These are phyloP conservation scores for Phytophthora pisi DNA, from an alignment of 352 stramenopile genomes.

Conservation along the genomic window DNA sequence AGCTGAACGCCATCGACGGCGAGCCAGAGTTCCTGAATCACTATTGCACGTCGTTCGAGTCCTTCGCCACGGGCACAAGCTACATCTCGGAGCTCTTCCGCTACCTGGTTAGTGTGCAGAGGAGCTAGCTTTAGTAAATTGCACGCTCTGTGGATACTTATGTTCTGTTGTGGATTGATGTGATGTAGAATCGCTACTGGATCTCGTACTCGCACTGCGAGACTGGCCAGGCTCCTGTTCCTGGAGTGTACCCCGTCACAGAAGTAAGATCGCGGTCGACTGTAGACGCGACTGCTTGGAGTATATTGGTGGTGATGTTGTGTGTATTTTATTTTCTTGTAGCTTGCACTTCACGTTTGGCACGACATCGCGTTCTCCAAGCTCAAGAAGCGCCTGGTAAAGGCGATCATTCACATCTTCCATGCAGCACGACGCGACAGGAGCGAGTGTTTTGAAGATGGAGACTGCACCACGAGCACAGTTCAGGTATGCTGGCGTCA, in stretches of 20 bases:
- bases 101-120: constrained; percentile 56
- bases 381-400: constrained; percentile 72
- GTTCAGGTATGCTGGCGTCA: constrained; percentile 53
- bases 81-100: constrained; percentile 88
- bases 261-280: constrained; percentile 46
- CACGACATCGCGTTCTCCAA: constrained; percentile 77
- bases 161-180: too few species aligned
- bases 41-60: constrained; percentile 75
- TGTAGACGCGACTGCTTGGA: not conserved
- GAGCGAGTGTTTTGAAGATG: constrained; percentile 75
- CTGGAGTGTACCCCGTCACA: constrained; percentile 81
- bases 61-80: constrained; percentile 72
- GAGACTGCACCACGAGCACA: constrained; percentile 66
- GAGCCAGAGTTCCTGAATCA: constrained; percentile 70
- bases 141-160: not conserved
- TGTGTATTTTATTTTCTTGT: not conserved
- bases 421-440: constrained; percentile 51
- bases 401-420: constrained; percentile 72
- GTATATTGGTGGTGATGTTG: not conserved
- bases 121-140: not conserved
- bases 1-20: constrained; percentile 61
- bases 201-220: constrained; percentile 88
- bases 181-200: constrained; percentile 80
- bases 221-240: constrained; percentile 81
- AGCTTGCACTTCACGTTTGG: constrained; percentile 89